These are phyloP conservation scores for Ambrosiella xylebori DNA, from an alignment of 2,329 filamentous ascomycete species.

Conservation along the genomic window DNA sequence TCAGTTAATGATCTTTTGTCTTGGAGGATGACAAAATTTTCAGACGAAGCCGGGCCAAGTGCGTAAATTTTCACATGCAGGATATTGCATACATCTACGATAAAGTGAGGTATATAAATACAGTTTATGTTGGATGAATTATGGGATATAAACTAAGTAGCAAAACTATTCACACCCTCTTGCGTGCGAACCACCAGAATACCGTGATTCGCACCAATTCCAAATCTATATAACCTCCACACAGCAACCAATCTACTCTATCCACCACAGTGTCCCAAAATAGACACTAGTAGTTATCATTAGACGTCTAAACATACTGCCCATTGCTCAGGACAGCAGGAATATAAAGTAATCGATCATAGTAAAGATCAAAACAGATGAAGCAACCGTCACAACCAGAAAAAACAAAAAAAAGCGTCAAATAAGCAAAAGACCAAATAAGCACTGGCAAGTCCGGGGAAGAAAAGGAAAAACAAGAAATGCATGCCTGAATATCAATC, in stretches of 20 bases:
- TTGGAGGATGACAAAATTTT: too few species aligned
- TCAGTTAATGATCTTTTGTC: too few species aligned
- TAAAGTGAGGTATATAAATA: too few species aligned
- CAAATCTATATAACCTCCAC: background rate
- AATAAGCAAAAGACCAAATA: constrained; percentile 6
- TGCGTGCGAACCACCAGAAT: too few species aligned
- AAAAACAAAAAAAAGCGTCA: constrained; percentile 2
- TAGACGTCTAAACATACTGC: background rate
- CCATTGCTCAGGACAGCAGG: background rate
- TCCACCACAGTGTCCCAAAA: background rate
- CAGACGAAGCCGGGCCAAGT: too few species aligned
- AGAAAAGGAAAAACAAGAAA: background rate
- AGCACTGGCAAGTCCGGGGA: constrained; percentile 6
- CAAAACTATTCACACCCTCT: too few species aligned
- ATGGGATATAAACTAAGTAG: too few species aligned
- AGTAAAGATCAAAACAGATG: background rate
- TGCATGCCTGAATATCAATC: constrained; percentile 1
- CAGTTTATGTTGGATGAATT: too few species aligned
- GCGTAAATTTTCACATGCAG: too few species aligned
- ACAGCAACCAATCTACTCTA: background rate
- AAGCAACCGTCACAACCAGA: background rate
- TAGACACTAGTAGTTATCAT: background rate
- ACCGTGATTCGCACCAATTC: background rate
- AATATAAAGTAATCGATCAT: background rate
- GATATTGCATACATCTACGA: too few species aligned